phyloP scores from a whole-genome alignment of 495 filamentous ascomycete genomes.

The Neurospora cerealis region DNA sequence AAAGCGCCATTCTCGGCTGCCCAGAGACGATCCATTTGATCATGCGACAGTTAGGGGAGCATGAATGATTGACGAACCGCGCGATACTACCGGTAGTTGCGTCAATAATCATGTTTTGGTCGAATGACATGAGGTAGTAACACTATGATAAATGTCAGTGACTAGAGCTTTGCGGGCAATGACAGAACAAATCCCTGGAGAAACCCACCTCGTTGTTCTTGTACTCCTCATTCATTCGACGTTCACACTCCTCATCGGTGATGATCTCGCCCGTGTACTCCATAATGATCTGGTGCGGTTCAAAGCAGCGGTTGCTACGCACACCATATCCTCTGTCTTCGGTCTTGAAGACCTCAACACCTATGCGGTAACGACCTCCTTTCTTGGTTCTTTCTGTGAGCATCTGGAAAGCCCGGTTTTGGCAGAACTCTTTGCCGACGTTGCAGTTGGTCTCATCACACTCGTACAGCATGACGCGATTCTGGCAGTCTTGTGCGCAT shows the following conservation, averaged over 20 bases:
- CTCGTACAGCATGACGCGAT: constrained; percentile 93
- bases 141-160: constrained; percentile 44
- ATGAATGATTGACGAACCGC: constrained; percentile 96
- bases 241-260: constrained; percentile 83
- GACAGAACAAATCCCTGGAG: neutral
- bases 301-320: constrained; percentile 77
- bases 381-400: constrained; percentile 65
- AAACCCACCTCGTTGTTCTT: constrained; percentile 74
- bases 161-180: constrained; percentile 8
- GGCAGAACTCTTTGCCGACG: constrained; percentile 57
- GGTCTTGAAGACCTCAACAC: constrained; percentile 92
- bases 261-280: constrained; percentile 98
- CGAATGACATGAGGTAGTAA: constrained; percentile 96
- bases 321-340: constrained; percentile 82
- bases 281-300: constrained; percentile 89
- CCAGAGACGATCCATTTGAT: constrained; percentile 94
- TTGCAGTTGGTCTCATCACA: constrained; percentile 87
- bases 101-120: constrained; percentile 98
- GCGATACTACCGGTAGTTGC: constrained; percentile 92
- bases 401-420: constrained; percentile 78
- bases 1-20: constrained; percentile 93
- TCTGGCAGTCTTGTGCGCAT: constrained; percentile 84
- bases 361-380: constrained; percentile 76
- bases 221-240: constrained; percentile 84
- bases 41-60: constrained; percentile 94